A percentile compares a stretch with the other conserved stretches of the same genome.
These are phyloP conservation scores for Emericellopsis atlantica DNA, from an alignment of 2,329 filamentous ascomycete genomes.

Conservation along the genomic window DNA sequence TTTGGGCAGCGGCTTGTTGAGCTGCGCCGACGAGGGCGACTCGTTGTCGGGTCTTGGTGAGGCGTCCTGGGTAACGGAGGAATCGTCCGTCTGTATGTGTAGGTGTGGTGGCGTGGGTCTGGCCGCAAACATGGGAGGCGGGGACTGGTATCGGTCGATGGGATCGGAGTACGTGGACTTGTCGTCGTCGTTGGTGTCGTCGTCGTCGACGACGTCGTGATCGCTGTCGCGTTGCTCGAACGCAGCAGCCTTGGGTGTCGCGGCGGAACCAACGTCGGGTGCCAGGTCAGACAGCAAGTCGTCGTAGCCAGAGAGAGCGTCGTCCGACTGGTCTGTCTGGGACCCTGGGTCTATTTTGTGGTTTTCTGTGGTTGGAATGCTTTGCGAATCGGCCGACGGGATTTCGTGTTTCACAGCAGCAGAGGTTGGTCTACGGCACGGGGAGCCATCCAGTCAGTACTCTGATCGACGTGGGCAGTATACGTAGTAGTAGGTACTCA, in stretches of 20 bases:
- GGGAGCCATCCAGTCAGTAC: conserved; percentile 13
- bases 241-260: not conserved
- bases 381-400: conserved; percentile 15
- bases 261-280: conserved; percentile 9
- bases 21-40: conserved; percentile 19
- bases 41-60: conserved; percentile 6
- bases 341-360: conserved; percentile 10
- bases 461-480: no score
- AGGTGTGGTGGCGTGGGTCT: conserved; percentile 41
- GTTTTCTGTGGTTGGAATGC: conserved; percentile 27
- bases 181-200: conserved; percentile 22
- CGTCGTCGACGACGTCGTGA: conserved; percentile 14
- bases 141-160: conserved; percentile 24
- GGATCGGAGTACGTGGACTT: conserved; percentile 21
- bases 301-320: conserved; percentile 28
- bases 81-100: conserved; percentile 30
- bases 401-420: conserved; percentile 6
- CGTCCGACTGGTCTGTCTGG: conserved; percentile 24
- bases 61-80: conserved; percentile 11
- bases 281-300: conserved; percentile 23
- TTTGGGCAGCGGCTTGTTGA: conserved; percentile 42
- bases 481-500: conserved; percentile 3
- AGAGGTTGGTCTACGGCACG: conserved; percentile 10
- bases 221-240: not conserved
- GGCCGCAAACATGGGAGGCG: conserved; percentile 33